These are phyloP conservation scores for Podospora pseudocomata DNA, from an alignment of 495 filamentous ascomycete species.

Conservation along the genomic window DNA sequence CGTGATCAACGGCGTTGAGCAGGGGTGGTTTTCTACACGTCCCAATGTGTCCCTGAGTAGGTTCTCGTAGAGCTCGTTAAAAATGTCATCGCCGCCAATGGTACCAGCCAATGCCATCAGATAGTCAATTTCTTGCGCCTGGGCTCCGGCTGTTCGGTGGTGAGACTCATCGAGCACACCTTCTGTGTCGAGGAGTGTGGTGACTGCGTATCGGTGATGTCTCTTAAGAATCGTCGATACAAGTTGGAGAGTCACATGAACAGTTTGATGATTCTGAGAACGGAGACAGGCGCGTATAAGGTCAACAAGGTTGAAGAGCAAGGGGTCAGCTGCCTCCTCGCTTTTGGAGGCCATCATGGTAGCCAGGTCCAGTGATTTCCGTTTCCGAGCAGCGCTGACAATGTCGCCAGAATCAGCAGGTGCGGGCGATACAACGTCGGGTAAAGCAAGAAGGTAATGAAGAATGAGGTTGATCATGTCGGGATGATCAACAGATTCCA, in stretches of 20 bases:
- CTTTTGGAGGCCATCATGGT: conserved; percentile 67
- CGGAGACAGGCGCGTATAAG: conserved; percentile 80
- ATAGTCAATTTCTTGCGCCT: conserved; percentile 74
- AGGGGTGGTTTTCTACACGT: conserved; percentile 76
- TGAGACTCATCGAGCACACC: conserved; percentile 47
- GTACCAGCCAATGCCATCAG: conserved; percentile 67
- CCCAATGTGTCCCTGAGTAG: conserved; percentile 76
- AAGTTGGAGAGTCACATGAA: conserved; percentile 81
- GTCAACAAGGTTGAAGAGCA: conserved; percentile 89
- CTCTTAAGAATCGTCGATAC: conserved; percentile 77
- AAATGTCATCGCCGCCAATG: conserved; percentile 65
- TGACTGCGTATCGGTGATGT: conserved; percentile 80
- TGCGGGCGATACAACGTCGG: conserved; percentile 43
- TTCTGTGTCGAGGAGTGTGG: conserved; percentile 65
- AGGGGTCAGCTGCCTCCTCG: conserved; percentile 69
- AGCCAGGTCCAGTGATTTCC: conserved; percentile 85
- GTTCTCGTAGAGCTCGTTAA: conserved; percentile 76
- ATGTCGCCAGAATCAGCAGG: conserved; percentile 27
- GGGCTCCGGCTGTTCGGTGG: conserved; percentile 69
- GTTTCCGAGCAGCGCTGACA: conserved; percentile 65
- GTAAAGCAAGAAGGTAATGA: conserved; percentile 83
- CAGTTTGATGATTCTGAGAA: conserved; percentile 81
- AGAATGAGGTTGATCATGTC: conserved; percentile 90
- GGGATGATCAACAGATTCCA: conserved; percentile 85
- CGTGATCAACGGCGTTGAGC: conserved; percentile 58